Base-by-base conservation (phyloP, 495 filamentous ascomycete species). In the Xylaria curta region DNA sequence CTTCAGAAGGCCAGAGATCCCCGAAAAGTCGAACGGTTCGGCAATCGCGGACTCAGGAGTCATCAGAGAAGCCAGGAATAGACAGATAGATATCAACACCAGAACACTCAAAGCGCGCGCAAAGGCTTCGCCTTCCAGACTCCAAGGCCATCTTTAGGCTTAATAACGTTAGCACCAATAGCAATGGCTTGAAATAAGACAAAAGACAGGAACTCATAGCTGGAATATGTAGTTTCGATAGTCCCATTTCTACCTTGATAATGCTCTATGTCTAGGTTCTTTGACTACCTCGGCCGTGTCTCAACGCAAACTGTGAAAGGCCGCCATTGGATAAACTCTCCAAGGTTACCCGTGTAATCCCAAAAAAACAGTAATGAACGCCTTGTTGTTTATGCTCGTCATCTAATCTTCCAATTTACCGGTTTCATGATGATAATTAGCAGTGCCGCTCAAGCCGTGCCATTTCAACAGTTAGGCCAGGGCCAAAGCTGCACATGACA, bases 381-480 rank as follows among this genome's bases (percentile, higher is more conserved):
- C 53, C 53, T 17, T 56, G 13, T 56, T 56, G 24, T 4, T 28
- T 10, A 54, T 54, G 24, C 24, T 17, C 21, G 12, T 53, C 51
- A 56, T 31, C 13, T 31, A 7, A 31, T 7, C 4, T 17, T 17
- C 53, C 49, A 53, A 56, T 17, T 17, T 56, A 26, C 53, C 3
- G 12, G 17, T 3, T 31, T 0, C 24, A 31, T 1, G 53, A 56
- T 13, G 49, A 21, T 51, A 8, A 17, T 19, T 61, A 69, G 38
- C 66, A 69, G 28, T 69, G 56, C 24, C 72, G 40, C 68, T 62
- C 64, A 0, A 74, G 72, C 3, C 68, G 53, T 51, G 69, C 67
- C 83, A 85, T 85, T 70, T 86, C 84, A 64, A 83, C 75, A 24
- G 77, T 73, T 15, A 86, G 72, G 12, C 84, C 83, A 0, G 84